Evolutionary conservation across 441 rosid species (phyloP), one percentile per base, ranked within the genome.

Genomic region (Bruguiera hainesii): DNA sequence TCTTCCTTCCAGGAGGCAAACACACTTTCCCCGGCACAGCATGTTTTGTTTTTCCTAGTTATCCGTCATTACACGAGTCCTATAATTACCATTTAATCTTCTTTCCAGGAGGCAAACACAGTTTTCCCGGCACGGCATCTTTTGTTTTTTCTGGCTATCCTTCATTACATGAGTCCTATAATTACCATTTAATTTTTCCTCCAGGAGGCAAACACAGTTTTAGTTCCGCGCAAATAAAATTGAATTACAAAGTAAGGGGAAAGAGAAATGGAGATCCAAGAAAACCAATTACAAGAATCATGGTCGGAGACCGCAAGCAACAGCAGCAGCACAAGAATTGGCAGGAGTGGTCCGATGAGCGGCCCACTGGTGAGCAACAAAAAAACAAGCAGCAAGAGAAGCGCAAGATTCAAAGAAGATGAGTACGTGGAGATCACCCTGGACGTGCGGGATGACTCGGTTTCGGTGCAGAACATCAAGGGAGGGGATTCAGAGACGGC

Each of bases 391-490:
- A 69, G 69, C 70, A 77, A 72, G 26, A 80, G 67, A 62, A 83
- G 84, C 56, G 79, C 87, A 4, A 81, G 87, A 35, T 78, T 78
- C 68, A 67, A 74, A 48, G 83, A 76, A 37, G 67, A 75, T 5
- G 73, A 73, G 20, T 81, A 72, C 15, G 88, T 82, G 5, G 90
- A 86, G 57, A 86, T 86, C 68, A 86, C 91, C 1, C 74, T 87
- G 23, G 83, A 83, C 21, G 68, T 83, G 3, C 61, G 75, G 0
- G 87, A 79, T n/a, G 90, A 87, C 39, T 61, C 73, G 0, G 82
- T 84, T 70, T 76, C 72, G 0, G 84, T 86, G 49, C 81, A 75
- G 31, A 61, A 72, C 76, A 71, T 70, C 68, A 69, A 68, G 52
- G 86, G 83, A n/a, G 84, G 80, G 0, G 84, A 76, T 30, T 66